Conservation (phyloP, 202 grass and related monocot species). For the Schoenoplectus triqueter region DNA sequence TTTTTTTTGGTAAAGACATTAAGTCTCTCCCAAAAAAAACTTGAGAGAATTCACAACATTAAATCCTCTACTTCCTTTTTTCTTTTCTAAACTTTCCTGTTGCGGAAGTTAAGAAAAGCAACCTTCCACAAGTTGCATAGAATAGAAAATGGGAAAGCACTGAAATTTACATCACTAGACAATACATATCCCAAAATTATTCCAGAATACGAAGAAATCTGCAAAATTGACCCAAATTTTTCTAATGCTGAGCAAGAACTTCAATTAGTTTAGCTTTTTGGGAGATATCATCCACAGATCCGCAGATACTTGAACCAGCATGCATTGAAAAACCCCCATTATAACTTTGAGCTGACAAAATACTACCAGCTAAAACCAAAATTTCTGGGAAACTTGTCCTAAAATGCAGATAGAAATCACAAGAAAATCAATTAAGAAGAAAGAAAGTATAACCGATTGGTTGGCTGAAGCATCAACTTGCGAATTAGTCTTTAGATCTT, state of each 20-base stretch:
- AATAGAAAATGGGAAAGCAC: neutral
- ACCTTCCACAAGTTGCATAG: neutral
- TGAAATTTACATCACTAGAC: neutral
- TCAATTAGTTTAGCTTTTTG: neutral
- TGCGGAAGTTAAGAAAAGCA: neutral
- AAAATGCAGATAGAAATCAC: neutral
- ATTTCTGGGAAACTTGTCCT: neutral
- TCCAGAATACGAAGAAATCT: neutral
- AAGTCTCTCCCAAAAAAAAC: neutral
- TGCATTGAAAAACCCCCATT: neutral
- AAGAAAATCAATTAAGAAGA: neutral
- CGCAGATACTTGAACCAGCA: neutral
- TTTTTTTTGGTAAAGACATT: neutral
- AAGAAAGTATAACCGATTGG: constrained; percentile 1
- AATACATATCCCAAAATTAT: neutral
- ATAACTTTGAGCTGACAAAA: neutral
- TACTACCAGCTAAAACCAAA: neutral
- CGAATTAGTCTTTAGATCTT: constrained; percentile 47
- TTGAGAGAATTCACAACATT: neutral
- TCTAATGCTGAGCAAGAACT: neutral
- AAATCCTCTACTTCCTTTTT: too few relatives aligned
- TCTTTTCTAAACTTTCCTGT: neutral
- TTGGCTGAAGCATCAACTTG: neutral
- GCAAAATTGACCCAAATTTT: neutral
- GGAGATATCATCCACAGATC: constrained; percentile 10